Evolutionary conservation across 768 basidiomycete genomes (phyloP).

Genomic region (Hemileccinum rubropunctum): DNA sequence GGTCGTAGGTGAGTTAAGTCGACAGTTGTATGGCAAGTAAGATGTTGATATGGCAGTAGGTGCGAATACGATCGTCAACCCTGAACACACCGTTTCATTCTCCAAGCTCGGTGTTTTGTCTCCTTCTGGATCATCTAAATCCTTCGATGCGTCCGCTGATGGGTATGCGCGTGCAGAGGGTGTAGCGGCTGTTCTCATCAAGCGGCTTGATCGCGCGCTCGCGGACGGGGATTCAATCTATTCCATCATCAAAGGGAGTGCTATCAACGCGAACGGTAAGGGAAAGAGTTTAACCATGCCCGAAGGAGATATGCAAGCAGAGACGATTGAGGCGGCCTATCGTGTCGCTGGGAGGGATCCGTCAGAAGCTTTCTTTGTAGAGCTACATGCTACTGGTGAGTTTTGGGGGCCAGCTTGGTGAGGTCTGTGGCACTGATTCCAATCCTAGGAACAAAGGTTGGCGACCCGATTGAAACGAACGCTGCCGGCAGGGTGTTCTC

Average conservation of each 20-base stretch:
- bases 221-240: slow-evolving; percentile 33
- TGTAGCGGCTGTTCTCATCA: slow-evolving; percentile 32
- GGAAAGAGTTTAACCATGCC: slow-evolving; percentile 36
- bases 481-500: slow-evolving; percentile 41
- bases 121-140: slow-evolving; percentile 31
- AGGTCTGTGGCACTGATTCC: neutral
- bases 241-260: slow-evolving; percentile 28
- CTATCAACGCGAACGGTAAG: slow-evolving; percentile 35
- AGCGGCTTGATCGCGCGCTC: slow-evolving; percentile 31
- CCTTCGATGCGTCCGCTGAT: slow-evolving; percentile 32
- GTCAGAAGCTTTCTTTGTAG: slow-evolving; percentile 46
- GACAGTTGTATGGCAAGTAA: too few relatives aligned
- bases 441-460: slow-evolving; percentile 36
- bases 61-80: slow-evolving; percentile 29
- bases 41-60: slow-evolving; percentile 10
- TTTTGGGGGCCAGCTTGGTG: neutral
- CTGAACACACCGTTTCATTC: slow-evolving; percentile 25
- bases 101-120: slow-evolving; percentile 35
- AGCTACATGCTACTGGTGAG: slow-evolving; percentile 48
- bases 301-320: slow-evolving; percentile 32
- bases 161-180: slow-evolving; percentile 33
- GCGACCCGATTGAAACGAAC: slow-evolving; percentile 51
- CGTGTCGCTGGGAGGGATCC: slow-evolving; percentile 27
- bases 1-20: slow-evolving; percentile 27
- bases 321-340: slow-evolving; percentile 34